Evolutionary conservation across 371 early-diverging fungal genomes (phyloP), one percentile per base, ranked within the genome.

Genomic region (Saksenaea oblongispora): DNA sequence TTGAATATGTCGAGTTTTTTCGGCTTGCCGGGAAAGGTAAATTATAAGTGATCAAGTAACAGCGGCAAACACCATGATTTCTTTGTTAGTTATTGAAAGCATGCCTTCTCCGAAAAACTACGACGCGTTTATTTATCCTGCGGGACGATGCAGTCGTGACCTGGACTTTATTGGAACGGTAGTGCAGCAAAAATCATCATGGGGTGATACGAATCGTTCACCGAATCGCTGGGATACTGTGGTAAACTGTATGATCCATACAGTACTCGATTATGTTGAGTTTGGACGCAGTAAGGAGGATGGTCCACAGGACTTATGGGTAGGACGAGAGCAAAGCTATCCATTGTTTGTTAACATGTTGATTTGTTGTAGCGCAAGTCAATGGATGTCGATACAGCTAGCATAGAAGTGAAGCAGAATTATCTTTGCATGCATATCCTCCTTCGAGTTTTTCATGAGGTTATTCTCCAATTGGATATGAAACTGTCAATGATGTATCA

Each of bases 381-480:
- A 31, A 42, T 15, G n/a, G 56, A 65, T 60, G 24, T 47, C 24
- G 57, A 61, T 17, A 37, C 39, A 9, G 59, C 17, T 9, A 56
- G 17, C 14, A 26, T 42, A 11, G 56, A 59, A 13, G 44, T 47
- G n/a, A 58, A 55, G 24, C 55, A 31, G 24, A 54, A 56, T 56
- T 67, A 63, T 31, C 59, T 67, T n/a, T 34, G 54, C 27, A 34
- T 28, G 18, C 59, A 59, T 34, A 14, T 67, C 0, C 31, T 67
- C 5, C 11, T 36, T 1, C 14, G 56, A 10, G 27, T 54, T 15
- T 63, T 62, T 36, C 63, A 67, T 5, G 54, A 59, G 17, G 14
- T 67, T 13, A 17, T 67, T 8, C 58, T 59, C 27, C 53, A 62
- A 15, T 5, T 67, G 59, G 63, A 67, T 24, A 37, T 67, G 54